Evolutionary conservation across 768 basidiomycete genomes (phyloP).

Genomic region (Terana coerulea): DNA sequence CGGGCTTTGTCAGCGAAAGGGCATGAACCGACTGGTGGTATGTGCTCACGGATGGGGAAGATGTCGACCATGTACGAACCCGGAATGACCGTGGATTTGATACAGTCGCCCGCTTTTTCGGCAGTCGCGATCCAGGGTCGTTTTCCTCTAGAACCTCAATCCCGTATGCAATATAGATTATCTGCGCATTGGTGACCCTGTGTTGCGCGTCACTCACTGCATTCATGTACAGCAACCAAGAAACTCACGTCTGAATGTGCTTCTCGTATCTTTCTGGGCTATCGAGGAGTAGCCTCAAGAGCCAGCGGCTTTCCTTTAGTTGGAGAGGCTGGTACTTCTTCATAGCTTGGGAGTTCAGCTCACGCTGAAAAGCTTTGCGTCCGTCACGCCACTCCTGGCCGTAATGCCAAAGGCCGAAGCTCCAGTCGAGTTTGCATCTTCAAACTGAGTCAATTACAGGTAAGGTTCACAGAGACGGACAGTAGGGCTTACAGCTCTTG

Average conservation of each 20-base stretch:
- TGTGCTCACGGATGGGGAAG: background rate
- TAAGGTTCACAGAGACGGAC: too few species aligned
- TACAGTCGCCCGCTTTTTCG: slow-evolving; percentile 19
- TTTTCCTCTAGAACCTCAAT: slow-evolving; percentile 26
- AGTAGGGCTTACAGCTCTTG: slow-evolving; percentile 5
- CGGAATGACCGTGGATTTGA: slow-evolving; percentile 6
- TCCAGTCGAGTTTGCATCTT: background rate
- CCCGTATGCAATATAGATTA: slow-evolving; percentile 34
- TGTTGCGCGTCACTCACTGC: background rate
- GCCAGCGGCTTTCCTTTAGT: background rate
- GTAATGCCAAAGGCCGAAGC: background rate
- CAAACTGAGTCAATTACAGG: background rate
- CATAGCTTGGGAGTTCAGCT: background rate
- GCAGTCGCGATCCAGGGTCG: slow-evolving; percentile 32
- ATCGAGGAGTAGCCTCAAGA: background rate
- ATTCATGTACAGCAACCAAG: too few species aligned
- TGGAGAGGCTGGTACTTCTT: background rate
- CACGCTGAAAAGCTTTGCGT: slow-evolving; percentile 8
- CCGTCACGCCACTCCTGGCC: slow-evolving; percentile 1
- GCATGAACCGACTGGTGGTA: too few species aligned
- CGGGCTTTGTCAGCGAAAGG: too few species aligned
- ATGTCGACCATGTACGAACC: background rate
- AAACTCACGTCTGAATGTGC: slow-evolving; percentile 10
- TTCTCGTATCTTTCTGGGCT: background rate
- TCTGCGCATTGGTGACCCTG: slow-evolving; percentile 32